phyloP scores from a whole-genome alignment of 1,284 basidiomycete species.

The Boletellus sp. region DNA sequence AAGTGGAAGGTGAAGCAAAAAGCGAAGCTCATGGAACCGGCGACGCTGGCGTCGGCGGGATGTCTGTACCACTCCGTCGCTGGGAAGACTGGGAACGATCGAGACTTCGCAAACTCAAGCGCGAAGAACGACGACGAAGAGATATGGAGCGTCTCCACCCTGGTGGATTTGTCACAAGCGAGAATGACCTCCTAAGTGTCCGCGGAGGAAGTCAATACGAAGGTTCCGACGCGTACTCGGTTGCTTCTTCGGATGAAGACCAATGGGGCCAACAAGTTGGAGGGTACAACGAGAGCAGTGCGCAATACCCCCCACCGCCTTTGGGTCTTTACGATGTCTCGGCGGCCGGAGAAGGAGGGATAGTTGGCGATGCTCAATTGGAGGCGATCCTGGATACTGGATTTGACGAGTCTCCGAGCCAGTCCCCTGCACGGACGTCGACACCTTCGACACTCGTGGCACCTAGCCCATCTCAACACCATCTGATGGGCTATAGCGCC shows the following conservation, averaged over 20 bases:
- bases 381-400: slow-evolving; percentile 87
- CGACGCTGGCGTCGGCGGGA: slow-evolving; percentile 52
- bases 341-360: slow-evolving; percentile 41
- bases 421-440: slow-evolving; percentile 38
- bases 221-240: slow-evolving; percentile 71
- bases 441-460: slow-evolving; percentile 37
- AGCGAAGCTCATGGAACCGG: slow-evolving; percentile 74
- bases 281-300: slow-evolving; percentile 82
- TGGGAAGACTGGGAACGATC: slow-evolving; percentile 99
- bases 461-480: slow-evolving; percentile 41
- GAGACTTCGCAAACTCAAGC: slow-evolving; percentile 85
- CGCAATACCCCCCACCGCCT: slow-evolving; percentile 79
- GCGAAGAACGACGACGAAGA: slow-evolving; percentile 82
- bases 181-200: slow-evolving; percentile 56
- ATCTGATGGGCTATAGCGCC: slow-evolving; percentile 52
- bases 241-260: slow-evolving; percentile 88
- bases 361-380: slow-evolving; percentile 72
- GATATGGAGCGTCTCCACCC: slow-evolving; percentile 77
- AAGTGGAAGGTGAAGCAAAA: slow-evolving; percentile 88
- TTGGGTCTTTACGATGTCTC: slow-evolving; percentile 57
- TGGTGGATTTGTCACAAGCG: slow-evolving; percentile 61
- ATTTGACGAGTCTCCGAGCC: slow-evolving; percentile 58
- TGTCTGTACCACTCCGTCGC: slow-evolving; percentile 80
- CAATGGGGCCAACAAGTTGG: slow-evolving; percentile 87
- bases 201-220: slow-evolving; percentile 63